These are phyloP conservation scores for Sordariomycetes sp. DNA, from an alignment of 2,329 filamentous ascomycete species.

Conservation along the genomic window DNA sequence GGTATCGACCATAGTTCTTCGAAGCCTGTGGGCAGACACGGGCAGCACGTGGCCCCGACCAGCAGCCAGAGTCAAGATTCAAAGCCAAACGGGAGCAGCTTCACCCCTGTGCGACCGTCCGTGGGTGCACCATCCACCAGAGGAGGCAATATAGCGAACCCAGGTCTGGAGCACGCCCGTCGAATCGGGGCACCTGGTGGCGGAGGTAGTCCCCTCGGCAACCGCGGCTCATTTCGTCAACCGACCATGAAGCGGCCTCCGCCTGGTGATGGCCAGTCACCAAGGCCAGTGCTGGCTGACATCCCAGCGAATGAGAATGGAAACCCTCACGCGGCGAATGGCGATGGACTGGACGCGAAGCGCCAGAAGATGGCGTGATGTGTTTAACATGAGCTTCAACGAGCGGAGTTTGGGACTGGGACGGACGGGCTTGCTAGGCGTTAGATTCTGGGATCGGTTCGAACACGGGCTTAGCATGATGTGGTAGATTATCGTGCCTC, in stretches of 20 bases:
- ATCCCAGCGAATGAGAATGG: conserved; percentile 33
- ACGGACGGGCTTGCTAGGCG: too few relatives aligned
- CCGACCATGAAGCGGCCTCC: conserved; percentile 48
- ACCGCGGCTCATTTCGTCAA: conserved; percentile 49
- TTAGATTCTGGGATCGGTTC: too few relatives aligned
- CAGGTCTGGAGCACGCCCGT: conserved; percentile 42
- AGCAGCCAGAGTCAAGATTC: conserved; percentile 9
- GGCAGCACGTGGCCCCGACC: conserved; percentile 39
- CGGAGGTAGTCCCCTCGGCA: conserved; percentile 46
- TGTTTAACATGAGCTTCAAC: too few relatives aligned
- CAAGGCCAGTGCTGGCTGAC: conserved; percentile 39
- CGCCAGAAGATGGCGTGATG: conserved; percentile 35
- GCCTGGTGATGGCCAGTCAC: conserved; percentile 15
- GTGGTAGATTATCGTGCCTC: too few relatives aligned
- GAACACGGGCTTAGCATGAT: too few relatives aligned
- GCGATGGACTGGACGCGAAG: conserved; percentile 34
- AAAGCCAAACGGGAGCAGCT: conserved; percentile 12
- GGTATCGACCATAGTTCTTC: conserved; percentile 77
- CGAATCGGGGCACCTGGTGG: conserved; percentile 50
- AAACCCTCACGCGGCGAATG: conserved; percentile 9
- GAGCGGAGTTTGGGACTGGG: too few relatives aligned
- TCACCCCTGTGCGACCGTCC: conserved; percentile 20
- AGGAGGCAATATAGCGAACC: conserved; percentile 38
- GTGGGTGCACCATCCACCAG: conserved; percentile 14
- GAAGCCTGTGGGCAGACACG: conserved; percentile 56